Conservation (phyloP, 495 filamentous ascomycete species). For the Terfezia claveryi region DNA sequence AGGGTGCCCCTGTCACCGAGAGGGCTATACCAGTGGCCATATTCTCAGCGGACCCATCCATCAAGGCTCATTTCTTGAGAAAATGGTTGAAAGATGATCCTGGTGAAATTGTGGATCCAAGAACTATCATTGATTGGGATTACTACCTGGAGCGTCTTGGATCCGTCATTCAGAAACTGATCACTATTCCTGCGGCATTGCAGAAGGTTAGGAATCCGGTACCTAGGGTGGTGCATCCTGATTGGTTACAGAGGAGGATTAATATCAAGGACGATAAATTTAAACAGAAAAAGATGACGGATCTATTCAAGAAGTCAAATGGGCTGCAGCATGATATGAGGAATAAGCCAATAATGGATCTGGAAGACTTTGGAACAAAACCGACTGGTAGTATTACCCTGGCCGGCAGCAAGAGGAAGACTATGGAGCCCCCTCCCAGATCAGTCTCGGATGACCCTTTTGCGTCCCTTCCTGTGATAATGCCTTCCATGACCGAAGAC, state of each 20-base stretch:
- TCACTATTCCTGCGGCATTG: slow-evolving; percentile 90
- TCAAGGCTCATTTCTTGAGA: slow-evolving; percentile 72
- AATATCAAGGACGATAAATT: slow-evolving; percentile 87
- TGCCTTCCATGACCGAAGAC: slow-evolving; percentile 72
- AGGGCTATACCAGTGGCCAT: slow-evolving; percentile 88
- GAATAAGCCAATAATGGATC: slow-evolving; percentile 32
- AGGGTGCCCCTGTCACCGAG: slow-evolving; percentile 80
- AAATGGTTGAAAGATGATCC: slow-evolving; percentile 96
- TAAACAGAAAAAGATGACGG: slow-evolving; percentile 97
- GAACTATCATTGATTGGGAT: slow-evolving; percentile 76
- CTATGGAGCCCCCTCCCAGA: slow-evolving; percentile 31
- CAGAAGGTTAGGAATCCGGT: slow-evolving; percentile 92
- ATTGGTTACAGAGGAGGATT: slow-evolving; percentile 87
- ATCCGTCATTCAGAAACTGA: slow-evolving; percentile 92
- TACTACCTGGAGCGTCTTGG: slow-evolving; percentile 91
- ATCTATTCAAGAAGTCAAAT: slow-evolving; percentile 51
- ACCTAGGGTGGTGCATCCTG: slow-evolving; percentile 76
- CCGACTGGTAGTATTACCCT: slow-evolving; percentile 39
- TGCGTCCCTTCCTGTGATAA: slow-evolving; percentile 56
- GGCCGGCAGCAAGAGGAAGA: slow-evolving; percentile 54
- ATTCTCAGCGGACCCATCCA: slow-evolving; percentile 73
- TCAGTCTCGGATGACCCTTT: slow-evolving; percentile 50
- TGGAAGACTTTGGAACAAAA: slow-evolving; percentile 75
- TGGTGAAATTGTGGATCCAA: slow-evolving; percentile 60
- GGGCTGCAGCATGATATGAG: slow-evolving; percentile 1